Conservation (phyloP, 495 filamentous ascomycete genomes). For the Talaromyces nanjingensis region DNA sequence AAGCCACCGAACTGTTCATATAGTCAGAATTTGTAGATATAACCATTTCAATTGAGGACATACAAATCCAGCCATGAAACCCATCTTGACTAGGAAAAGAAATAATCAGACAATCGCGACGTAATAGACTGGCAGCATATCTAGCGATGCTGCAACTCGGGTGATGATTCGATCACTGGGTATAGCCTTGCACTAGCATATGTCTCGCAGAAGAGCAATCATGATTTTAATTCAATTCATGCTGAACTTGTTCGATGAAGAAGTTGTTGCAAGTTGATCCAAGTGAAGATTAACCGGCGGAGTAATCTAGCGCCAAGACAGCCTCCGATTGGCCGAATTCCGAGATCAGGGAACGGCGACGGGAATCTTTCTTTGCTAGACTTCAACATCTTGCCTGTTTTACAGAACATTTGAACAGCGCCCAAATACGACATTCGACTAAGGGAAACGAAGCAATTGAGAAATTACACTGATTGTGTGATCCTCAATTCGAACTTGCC, state of each 20-base stretch:
- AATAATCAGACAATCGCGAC: background rate
- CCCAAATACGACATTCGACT: background rate
- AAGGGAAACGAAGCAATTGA: background rate
- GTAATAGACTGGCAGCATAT: background rate
- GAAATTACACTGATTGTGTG: background rate
- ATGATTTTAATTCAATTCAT: background rate
- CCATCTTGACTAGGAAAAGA: conserved; percentile 42
- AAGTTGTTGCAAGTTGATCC: background rate
- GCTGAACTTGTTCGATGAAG: background rate
- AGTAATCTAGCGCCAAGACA: background rate
- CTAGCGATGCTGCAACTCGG: background rate
- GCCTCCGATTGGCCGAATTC: conserved; percentile 33
- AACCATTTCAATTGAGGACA: conserved; percentile 20
- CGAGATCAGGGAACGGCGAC: background rate
- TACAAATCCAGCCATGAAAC: conserved; percentile 80
- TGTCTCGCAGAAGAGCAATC: background rate
- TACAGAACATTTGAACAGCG: background rate
- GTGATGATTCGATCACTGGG: background rate
- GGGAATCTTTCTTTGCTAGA: conserved; percentile 21
- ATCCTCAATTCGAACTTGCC: background rate
- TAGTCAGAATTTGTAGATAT: conserved; percentile 4
- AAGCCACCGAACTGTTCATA: conserved; percentile 61
- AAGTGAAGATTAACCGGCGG: background rate
- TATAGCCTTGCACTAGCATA: background rate
- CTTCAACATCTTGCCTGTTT: conserved; percentile 11